Evolutionary conservation across 768 basidiomycete genomes (phyloP), one percentile per base, ranked within the genome.

Genomic region (Pleurotus pulmonarius): DNA sequence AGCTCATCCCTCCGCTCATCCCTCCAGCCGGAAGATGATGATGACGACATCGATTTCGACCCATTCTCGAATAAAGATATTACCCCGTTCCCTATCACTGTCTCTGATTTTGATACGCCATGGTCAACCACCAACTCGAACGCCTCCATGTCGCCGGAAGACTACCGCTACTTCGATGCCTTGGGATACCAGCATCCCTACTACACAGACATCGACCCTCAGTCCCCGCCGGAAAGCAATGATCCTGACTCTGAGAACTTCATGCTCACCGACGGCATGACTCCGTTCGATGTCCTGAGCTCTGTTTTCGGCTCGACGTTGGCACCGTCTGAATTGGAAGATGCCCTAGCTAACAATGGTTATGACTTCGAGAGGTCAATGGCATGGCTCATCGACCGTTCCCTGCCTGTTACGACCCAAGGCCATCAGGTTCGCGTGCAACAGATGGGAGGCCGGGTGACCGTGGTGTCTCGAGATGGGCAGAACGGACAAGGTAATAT

Each of bases 331-430:
- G 94, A 98, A 66, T 78, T 99, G 5, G 96, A 98, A 71, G 94
- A 98, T 55, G 96, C 96, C 0, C 80, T 99, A 2, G 83, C 85
- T 5, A 79, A 83, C 46, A 90, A 92, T 61, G 92, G 86, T 2
- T 99, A 92, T 67, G 96, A 99, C 63, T 98, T 99, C 68, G 97
- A 99, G 65, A 82, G 82, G 40, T 89, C 97, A 11, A 98, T 98
- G 91, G 91, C 88, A 1, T 93, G 90, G 85, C 83, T 99, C 41
- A 81, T 98, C 46, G 92, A 96, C 61, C 85, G 87, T 47, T 78
- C 79, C 11, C 72, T 80, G 34, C 83, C 82, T 37, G 68, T 71
- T 34, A 70, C 73, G 5, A 75, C 82, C 46, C 72, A 77, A 47
- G 62, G 69, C 40, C 55, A 61, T 20, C 77, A 81, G 63, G 67